phyloP scores from a whole-genome alignment of 257 asterid genomes.

The Gardenia jasminoides region DNA sequence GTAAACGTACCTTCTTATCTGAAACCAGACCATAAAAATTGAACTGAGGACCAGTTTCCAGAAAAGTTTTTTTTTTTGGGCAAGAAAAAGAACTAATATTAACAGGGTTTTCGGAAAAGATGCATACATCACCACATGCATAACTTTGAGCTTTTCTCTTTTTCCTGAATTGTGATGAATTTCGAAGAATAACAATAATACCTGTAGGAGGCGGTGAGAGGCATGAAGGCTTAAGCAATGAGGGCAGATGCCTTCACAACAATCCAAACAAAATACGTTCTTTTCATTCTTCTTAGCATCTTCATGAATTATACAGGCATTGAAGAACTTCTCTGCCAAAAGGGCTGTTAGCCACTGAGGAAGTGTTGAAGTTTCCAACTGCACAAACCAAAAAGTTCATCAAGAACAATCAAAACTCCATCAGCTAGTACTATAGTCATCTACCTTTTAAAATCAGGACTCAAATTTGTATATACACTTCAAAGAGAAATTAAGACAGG shows the following conservation, averaged over 20 bases:
- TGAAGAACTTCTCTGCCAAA: conserved; percentile 63
- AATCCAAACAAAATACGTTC: conserved; percentile 69
- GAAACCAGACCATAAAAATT: conserved; percentile 7
- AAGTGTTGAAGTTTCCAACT: conserved; percentile 44
- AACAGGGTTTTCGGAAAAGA: neutral
- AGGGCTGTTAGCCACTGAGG: conserved; percentile 65
- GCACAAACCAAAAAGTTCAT: conserved; percentile 20
- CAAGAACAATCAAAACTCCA: neutral
- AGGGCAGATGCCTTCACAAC: conserved; percentile 68
- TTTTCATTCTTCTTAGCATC: conserved; percentile 65
- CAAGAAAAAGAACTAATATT: too few relatives aligned
- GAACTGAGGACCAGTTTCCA: neutral
- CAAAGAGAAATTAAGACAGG: neutral
- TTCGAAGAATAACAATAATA: conserved; percentile 3
- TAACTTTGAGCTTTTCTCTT: neutral
- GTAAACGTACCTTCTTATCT: conserved; percentile 58
- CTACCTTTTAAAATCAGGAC: neutral
- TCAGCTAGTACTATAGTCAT: neutral
- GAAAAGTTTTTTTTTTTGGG: too few relatives aligned
- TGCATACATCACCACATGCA: neutral
- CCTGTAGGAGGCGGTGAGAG: conserved; percentile 79
- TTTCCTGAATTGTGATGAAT: conserved; percentile 1
- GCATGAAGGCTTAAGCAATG: conserved; percentile 49
- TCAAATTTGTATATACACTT: neutral
- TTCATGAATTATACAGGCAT: conserved; percentile 65